Evolutionary conservation across 345 rosid genomes (phyloP), one percentile per base, ranked within the genome.

Genomic region (Cardiospermum halicacabum): DNA sequence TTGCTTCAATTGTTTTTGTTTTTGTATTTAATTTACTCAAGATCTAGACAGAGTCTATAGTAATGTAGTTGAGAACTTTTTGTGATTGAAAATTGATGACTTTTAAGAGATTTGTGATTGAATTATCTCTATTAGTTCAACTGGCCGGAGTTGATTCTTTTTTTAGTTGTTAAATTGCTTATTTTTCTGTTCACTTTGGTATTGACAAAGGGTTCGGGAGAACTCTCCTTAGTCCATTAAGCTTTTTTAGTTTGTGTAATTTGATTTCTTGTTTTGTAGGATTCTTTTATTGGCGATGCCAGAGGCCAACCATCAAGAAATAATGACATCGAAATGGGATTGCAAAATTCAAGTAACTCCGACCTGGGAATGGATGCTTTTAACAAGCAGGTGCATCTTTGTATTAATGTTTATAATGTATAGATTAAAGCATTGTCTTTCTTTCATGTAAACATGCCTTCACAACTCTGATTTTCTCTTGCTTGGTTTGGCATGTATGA

Each of bases 301-400:
- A 68, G 57, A 59, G 64, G 73, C 30, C 72, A 60, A 58, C 73
- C 66, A 39, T 73, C 78, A 15, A 50, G 66, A 39, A 58, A 69
- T 60, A 43, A 65, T 53, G 93, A 82, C 67, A 72, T 87, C 3
- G 93, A 87, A 73, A 87, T 87, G 93, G 88, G 93, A 56, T 40
- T 31, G 36, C 79, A 31, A 47, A 56, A 25, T 60, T 69, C 85
- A 0, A 70, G 78, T 62, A 81, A 64, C 77, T 73, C 88, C 0
- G 87, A 86, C 51, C 64, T 73, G 78, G 93, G 89, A 71, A 77
- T 84, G 79, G 86, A 82, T 51, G 74, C 83, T 76, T 87, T 87
- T 78, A 71, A 81, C 64, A 82, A 77, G 78, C 88, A 87, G 88
- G 93, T 82, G 58, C 58, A 26, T 30, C 25, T 11, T 45, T 18